A percentile compares a stretch with the other conserved stretches of the same genome.
phyloP scores from a whole-genome alignment of 1,284 basidiomycete species.

The Ceratobasidium papillatum region DNA sequence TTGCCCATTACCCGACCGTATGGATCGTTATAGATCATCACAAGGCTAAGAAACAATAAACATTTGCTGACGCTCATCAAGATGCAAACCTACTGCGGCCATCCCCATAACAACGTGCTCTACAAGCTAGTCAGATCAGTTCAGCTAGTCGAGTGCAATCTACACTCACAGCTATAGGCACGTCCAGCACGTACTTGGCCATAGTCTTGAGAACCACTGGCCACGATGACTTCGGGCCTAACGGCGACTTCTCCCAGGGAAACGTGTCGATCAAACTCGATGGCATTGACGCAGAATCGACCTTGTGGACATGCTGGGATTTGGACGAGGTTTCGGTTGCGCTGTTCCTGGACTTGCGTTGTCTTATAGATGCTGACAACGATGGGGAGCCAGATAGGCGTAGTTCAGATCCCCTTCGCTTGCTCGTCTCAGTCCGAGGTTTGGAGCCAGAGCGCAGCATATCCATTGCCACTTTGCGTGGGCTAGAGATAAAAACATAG shows the following conservation, averaged over 20 bases:
- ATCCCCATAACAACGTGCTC: conserved; percentile 23
- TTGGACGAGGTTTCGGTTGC: background rate
- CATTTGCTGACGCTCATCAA: background rate
- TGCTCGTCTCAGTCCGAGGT: background rate
- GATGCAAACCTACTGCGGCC: conserved; percentile 27
- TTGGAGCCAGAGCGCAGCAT: conserved; percentile 17
- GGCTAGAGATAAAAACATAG: conserved; percentile 21
- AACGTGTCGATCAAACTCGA: conserved; percentile 26
- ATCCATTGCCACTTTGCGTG: conserved; percentile 23
- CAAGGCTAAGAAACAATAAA: conserved; percentile 10
- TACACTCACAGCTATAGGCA: conserved; percentile 36
- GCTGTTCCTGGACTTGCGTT: background rate
- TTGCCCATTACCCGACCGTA: conserved; percentile 41
- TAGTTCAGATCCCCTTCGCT: background rate
- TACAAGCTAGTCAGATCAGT: background rate
- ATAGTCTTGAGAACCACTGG: conserved; percentile 35
- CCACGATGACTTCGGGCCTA: conserved; percentile 38
- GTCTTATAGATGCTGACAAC: background rate
- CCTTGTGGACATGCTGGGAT: background rate
- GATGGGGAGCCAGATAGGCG: conserved; percentile 18
- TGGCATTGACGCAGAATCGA: background rate
- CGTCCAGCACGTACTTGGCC: conserved; percentile 26
- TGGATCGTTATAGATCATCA: conserved; percentile 44
- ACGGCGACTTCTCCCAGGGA: conserved; percentile 37
- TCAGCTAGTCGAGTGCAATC: background rate